Evolutionary conservation across 352 stramenopile species (phyloP), one percentile per base, ranked within the genome.

Genomic region (Pythium folliculosum): DNA sequence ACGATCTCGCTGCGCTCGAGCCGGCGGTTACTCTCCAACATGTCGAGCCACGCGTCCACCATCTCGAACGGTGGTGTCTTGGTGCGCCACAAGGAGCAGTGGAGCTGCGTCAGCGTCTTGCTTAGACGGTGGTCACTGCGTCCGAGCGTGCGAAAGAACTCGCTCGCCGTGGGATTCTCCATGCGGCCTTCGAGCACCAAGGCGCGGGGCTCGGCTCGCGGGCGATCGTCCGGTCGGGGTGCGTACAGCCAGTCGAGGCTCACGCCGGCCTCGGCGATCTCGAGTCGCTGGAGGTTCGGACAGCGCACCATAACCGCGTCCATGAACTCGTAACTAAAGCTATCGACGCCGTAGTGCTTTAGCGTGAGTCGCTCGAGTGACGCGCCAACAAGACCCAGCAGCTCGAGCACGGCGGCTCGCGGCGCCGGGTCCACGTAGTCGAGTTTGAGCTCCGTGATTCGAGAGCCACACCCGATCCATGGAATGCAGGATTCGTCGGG

Each of bases 1-100:
- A 49, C 38, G 21, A 47, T 32, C n/a, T 60, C 53, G 19, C 53
- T 60, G 16, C 35, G 30, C 53, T 47, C 53, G 10, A 60, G 35
- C 13, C 6, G 10, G 16, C 30, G 32, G 30, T 60, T 60, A 1
- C 8, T 17, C 8, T 47, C 19, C 6, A 60, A 35, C 53, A 60
- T 60, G 10, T 35, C n/a, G 8, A 49, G 35, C 53, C 35, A 60
- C 35, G 38, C 38, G 7, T 60, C 53, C 35, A 60, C 23, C 14
- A 48, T 10, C n/a, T 16, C 17, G 21, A 35, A 35, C 21, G 53
- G 32, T 5, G 32, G 53, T 9, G n/a, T 30, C 6, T 60, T 49
- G 13, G n/a, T 14, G n/a, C 53, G 10, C 53, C 53, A 60, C 53
- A 60, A 5, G 17, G 35, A 44, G 5, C 53, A 60, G n/a, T 50